A percentile compares a stretch with the other conserved stretches of the same genome.
These are phyloP conservation scores for Kalaharituber pfeilii DNA, from an alignment of 2,329 filamentous ascomycete species.

Conservation along the genomic window DNA sequence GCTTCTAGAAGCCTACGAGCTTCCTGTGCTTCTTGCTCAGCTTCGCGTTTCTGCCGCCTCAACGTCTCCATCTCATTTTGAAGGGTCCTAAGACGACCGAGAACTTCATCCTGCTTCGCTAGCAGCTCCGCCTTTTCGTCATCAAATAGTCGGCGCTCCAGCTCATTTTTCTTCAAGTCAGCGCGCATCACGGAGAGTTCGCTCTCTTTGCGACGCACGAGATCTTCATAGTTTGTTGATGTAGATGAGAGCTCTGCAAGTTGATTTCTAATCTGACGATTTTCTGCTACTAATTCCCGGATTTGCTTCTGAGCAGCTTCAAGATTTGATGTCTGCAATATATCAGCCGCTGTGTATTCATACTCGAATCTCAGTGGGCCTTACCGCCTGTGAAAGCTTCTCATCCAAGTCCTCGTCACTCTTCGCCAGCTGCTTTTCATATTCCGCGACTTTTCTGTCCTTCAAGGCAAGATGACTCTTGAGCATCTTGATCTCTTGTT, in stretches of 20 bases:
- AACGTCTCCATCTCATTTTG: slow-evolving; percentile 79
- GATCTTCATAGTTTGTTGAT: slow-evolving; percentile 85
- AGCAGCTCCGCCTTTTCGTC: slow-evolving; percentile 56
- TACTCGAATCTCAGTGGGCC: background rate
- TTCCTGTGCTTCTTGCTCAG: slow-evolving; percentile 77
- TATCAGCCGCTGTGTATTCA: background rate
- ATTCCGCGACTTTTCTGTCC: slow-evolving; percentile 72
- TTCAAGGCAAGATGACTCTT: slow-evolving; percentile 78
- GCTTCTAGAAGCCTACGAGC: slow-evolving; percentile 73
- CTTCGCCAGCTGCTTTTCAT: slow-evolving; percentile 68
- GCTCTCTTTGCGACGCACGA: slow-evolving; percentile 84
- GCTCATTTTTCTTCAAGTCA: slow-evolving; percentile 68
- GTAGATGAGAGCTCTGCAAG: slow-evolving; percentile 75
- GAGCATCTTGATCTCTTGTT: slow-evolving; percentile 75
- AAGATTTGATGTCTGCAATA: slow-evolving; percentile 54
- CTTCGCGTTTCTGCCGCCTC: slow-evolving; percentile 63
- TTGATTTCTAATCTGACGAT: slow-evolving; percentile 65
- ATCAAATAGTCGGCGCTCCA: slow-evolving; percentile 61
- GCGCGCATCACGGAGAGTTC: slow-evolving; percentile 70
- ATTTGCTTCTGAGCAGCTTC: slow-evolving; percentile 56
- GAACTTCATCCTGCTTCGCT: slow-evolving; percentile 61
- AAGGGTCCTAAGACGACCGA: slow-evolving; percentile 59
- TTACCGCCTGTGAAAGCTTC: slow-evolving; percentile 46
- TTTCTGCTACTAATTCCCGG: slow-evolving; percentile 60
- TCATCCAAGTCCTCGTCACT: slow-evolving; percentile 78